phyloP scores from a whole-genome alignment of 805 yeast species.

The Candida incommunis region DNA sequence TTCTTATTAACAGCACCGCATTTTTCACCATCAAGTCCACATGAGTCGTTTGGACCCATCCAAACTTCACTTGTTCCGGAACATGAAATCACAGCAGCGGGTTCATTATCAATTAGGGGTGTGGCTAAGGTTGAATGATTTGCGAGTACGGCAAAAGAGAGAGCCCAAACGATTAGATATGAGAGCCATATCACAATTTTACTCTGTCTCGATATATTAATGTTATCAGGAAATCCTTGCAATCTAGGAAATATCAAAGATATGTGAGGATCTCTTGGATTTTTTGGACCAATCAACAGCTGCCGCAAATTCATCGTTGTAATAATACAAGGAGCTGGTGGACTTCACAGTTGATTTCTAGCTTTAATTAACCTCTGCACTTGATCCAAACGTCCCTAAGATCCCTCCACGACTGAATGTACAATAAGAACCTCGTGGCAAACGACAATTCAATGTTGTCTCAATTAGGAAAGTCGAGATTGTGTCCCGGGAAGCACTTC shows the following conservation, averaged over 20 bases:
- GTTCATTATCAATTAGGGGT: neutral
- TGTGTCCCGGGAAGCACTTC: too few relatives aligned
- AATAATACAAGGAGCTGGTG: too few relatives aligned
- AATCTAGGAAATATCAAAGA: neutral
- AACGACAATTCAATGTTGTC: too few relatives aligned
- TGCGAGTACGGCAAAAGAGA: neutral
- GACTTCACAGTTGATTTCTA: too few relatives aligned
- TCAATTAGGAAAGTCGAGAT: too few relatives aligned
- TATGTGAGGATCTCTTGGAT: neutral
- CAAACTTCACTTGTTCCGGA: conserved; percentile 28
- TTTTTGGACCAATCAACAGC: neutral
- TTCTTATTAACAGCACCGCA: conserved; percentile 36
- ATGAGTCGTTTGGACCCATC: conserved; percentile 60
- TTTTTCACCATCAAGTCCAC: conserved; percentile 57
- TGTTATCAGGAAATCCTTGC: neutral
- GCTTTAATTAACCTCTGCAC: too few relatives aligned
- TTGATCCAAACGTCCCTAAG: too few relatives aligned
- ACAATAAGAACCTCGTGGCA: too few relatives aligned
- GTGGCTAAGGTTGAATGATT: neutral
- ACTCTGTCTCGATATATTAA: neutral
- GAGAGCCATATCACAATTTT: neutral
- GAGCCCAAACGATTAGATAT: neutral
- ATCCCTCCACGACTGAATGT: too few relatives aligned
- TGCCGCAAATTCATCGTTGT: too few relatives aligned
- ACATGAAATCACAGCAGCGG: neutral